Evolutionary conservation across 1,139 yeast species (phyloP), one percentile per base, ranked within the genome.

Genomic region (Magnusiomyces paraingens): DNA sequence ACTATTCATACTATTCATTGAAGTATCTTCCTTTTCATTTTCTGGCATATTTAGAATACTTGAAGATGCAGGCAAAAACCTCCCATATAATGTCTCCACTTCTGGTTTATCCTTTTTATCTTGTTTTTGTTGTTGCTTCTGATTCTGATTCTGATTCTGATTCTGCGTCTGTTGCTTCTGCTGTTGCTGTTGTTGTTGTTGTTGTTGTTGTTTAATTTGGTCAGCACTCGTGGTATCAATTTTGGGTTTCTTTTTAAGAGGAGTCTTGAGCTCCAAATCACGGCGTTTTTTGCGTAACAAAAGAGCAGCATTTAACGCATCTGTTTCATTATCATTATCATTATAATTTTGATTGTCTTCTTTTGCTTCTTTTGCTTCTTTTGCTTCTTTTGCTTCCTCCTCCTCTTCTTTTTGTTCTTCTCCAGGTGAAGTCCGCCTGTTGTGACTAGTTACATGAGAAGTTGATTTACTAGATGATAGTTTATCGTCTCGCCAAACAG

Each of bases 41-140:
- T 26, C 32, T 8, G 32, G 4, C 32, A 5, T 8, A 5, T 26
- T 26, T 26, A 26, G 36, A 14, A 14, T 12, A 14, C 38, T 44
- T 12, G 38, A 44, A 14, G 32, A 35, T 26, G 47, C 38, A 14
- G 47, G 29, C 14, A 44, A 17, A 44, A 44, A 44, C 20, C 47
- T 5, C n/a, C 38, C 21, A 15, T 44, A 36, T 3, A 36, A 6
- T 22, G 41, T 10, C 5, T n/a, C 18, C 41, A n/a, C 41, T 10
- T 38, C 41, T 5, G 18, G 5, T n/a, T 10, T 40, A n/a, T 40
- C 20, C 44, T 20, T 40, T 22, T n/a, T n/a, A n/a, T 40, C n/a
- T n/a, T 17, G 20, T 15, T 20, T 12, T 12, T 40, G 21, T 6
- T 15, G 17, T 17, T 6, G 41, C 18, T 4, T 3, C 12, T 14